Evolutionary conservation across 2,329 filamentous ascomycete species (phyloP).

Genomic region (Neopestalotiopsis sp.): DNA sequence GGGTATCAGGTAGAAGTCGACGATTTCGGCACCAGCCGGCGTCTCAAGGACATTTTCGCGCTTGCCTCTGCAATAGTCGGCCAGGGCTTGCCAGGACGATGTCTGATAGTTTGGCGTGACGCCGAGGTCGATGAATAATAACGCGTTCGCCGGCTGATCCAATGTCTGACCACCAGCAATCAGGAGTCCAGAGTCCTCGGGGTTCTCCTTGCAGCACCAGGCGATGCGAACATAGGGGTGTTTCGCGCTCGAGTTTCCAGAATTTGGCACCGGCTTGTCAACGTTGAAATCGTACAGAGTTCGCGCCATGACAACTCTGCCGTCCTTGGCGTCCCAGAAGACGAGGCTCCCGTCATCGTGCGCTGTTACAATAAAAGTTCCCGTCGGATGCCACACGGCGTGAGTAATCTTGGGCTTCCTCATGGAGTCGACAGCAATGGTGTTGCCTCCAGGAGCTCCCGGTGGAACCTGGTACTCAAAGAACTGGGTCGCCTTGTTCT

Average conservation of each 20-base stretch:
- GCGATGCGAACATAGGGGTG: constrained; percentile 79
- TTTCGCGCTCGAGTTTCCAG: constrained; percentile 63
- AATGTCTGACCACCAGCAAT: constrained; percentile 80
- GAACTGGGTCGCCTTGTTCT: constrained; percentile 77
- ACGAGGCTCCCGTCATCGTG: constrained; percentile 92
- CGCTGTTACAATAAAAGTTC: constrained; percentile 84
- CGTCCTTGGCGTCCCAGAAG: constrained; percentile 93
- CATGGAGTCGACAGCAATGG: constrained; percentile 62
- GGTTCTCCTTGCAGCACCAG: constrained; percentile 95
- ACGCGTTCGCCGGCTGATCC: constrained; percentile 71
- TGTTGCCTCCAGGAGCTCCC: constrained; percentile 85
- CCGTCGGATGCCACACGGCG: constrained; percentile 93
- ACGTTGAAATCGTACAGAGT: constrained; percentile 78
- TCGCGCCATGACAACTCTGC: constrained; percentile 80
- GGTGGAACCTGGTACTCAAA: constrained; percentile 83
- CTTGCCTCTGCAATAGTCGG: constrained; percentile 81
- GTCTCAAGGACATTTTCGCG: constrained; percentile 73
- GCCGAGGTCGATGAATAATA: constrained; percentile 91
- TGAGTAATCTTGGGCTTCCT: constrained; percentile 80
- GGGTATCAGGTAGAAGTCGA: constrained; percentile 84
- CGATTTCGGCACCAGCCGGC: constrained; percentile 77
- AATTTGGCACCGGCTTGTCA: constrained; percentile 64
- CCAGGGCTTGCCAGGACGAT: constrained; percentile 84
- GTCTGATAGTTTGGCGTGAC: constrained; percentile 89
- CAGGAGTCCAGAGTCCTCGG: constrained; percentile 89